phyloP scores from a whole-genome alignment of 345 rosid species.

The Brassica cretica region DNA sequence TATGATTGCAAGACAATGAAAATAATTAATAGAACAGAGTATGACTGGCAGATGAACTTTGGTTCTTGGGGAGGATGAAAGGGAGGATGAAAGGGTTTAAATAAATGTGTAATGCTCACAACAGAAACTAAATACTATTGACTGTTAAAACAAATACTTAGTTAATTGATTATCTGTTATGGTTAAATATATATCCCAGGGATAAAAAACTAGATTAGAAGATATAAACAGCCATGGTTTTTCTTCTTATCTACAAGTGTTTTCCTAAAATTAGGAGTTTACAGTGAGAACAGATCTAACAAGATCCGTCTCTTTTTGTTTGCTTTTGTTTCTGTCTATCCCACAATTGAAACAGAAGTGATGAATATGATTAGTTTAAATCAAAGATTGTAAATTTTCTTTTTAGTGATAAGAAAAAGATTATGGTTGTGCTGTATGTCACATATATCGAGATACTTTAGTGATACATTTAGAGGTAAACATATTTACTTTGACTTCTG shows the following conservation, averaged over 20 bases:
- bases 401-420: too few species aligned
- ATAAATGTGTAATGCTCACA: slow-evolving; percentile 7
- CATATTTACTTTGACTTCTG: too few species aligned
- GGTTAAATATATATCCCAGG: not conserved
- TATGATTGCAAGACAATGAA: not conserved
- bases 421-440: too few species aligned
- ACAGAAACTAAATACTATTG: slow-evolving; percentile 1
- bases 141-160: not conserved
- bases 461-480: too few species aligned
- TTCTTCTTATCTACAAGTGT: not conserved
- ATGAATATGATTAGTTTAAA: too few species aligned
- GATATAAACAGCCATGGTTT: not conserved
- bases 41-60: not conserved
- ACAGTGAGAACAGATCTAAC: not conserved
- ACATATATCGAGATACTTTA: too few species aligned
- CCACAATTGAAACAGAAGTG: too few species aligned
- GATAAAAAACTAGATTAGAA: slow-evolving; percentile 13
- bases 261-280: not conserved
- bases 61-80: slow-evolving; percentile 11
- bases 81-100: slow-evolving; percentile 17
- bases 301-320: not conserved
- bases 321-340: not conserved
- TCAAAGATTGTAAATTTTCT: not conserved
- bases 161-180: not conserved
- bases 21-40: not conserved